A percentile compares a stretch with the other conserved stretches of the same genome.
phyloP scores from a whole-genome alignment of 768 basidiomycete species.

The Clitopilus passeckerianus region DNA sequence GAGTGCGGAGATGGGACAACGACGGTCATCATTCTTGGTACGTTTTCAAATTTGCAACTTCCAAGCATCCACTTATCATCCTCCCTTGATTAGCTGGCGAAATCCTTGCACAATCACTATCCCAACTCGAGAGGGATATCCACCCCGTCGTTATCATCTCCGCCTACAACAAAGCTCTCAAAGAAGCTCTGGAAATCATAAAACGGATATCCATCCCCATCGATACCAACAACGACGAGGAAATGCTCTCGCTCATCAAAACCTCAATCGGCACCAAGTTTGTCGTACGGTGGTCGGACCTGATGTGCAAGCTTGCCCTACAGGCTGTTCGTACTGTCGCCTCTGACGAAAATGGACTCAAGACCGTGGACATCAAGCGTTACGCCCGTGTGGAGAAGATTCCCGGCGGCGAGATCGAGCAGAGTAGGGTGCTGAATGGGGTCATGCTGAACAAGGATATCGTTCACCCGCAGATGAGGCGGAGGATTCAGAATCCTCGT shows the following conservation, averaged over 20 bases:
- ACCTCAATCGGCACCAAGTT: slow-evolving; percentile 99
- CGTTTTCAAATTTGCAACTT: background rate
- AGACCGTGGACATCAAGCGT: slow-evolving; percentile 96
- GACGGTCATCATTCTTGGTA: slow-evolving; percentile 95
- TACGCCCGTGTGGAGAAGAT: slow-evolving; percentile 98
- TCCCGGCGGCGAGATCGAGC: slow-evolving; percentile 96
- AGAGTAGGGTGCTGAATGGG: slow-evolving; percentile 80
- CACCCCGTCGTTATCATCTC: slow-evolving; percentile 99
- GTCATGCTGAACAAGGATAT: slow-evolving; percentile 99
- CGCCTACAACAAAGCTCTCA: slow-evolving; percentile 94
- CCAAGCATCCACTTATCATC: background rate
- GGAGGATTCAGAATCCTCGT: slow-evolving; percentile 84
- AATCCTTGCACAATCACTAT: slow-evolving; percentile 91
- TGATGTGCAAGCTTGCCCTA: slow-evolving; percentile 95
- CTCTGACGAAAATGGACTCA: slow-evolving; percentile 66
- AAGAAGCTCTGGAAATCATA: slow-evolving; percentile 87
- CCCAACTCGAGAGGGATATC: slow-evolving; percentile 93
- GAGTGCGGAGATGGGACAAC: slow-evolving; percentile 99
- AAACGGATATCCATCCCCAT: slow-evolving; percentile 87
- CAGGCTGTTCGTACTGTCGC: slow-evolving; percentile 90
- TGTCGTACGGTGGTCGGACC: slow-evolving; percentile 91
- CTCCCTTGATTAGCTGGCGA: slow-evolving; percentile 67
- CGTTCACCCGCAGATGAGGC: slow-evolving; percentile 94
- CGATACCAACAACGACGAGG: slow-evolving; percentile 74
- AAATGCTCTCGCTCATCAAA: slow-evolving; percentile 97